These are phyloP conservation scores for Coniferiporia sulphurascens DNA, from an alignment of 1,284 basidiomycete species.

Conservation along the genomic window DNA sequence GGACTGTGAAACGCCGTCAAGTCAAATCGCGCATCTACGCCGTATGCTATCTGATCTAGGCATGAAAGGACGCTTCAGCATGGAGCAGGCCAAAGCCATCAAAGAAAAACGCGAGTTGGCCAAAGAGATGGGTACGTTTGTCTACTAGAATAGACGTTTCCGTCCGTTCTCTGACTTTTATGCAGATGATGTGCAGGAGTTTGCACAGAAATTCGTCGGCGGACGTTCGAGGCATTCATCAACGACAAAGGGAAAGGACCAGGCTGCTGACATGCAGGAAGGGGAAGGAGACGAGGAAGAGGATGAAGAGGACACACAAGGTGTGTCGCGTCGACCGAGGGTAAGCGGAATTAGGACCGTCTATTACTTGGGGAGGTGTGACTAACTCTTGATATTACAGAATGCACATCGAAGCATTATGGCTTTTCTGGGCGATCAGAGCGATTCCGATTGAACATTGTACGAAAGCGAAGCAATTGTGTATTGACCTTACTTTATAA, in stretches of 20 bases:
- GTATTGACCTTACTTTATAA: neutral
- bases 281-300: conserved; percentile 25
- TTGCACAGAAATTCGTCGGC: conserved; percentile 34
- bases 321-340: conserved; percentile 34
- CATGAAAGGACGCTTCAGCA: conserved; percentile 72
- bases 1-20: conserved; percentile 48
- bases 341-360: conserved; percentile 27
- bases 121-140: conserved; percentile 65
- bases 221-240: conserved; percentile 27
- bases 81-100: conserved; percentile 76
- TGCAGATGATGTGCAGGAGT: conserved; percentile 62
- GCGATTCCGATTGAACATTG: conserved; percentile 35
- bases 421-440: conserved; percentile 66
- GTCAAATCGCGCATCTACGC: conserved; percentile 65
- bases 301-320: conserved; percentile 21
- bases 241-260: conserved; percentile 17
- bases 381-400: conserved; percentile 10
- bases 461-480: neutral
- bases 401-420: conserved; percentile 58
- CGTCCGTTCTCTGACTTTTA: neutral
- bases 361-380: conserved; percentile 2
- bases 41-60: conserved; percentile 66
- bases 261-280: conserved; percentile 29
- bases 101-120: conserved; percentile 68
- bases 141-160: neutral